Evolutionary conservation across 2,329 filamentous ascomycete species (phyloP), one percentile per base, ranked within the genome.

Genomic region (Graphiopsis chlorocephala): DNA sequence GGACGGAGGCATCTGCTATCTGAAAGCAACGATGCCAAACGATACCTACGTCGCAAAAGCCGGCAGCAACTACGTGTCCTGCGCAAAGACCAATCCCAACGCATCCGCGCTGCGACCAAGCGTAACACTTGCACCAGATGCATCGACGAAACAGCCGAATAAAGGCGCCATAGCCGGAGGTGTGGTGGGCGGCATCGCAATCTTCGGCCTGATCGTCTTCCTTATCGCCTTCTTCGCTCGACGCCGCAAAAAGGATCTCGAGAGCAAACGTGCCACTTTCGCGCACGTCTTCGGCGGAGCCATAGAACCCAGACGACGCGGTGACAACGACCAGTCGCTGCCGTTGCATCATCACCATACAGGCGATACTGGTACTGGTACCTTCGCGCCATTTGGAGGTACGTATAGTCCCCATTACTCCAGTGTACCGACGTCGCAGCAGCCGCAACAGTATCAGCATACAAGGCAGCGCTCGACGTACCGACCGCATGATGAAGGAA

Each of bases 351-450:
- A 64, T 29, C 69, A 71, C n/a, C 61, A 66, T 7, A 23, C n/a
- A 12, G 68, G 65, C 12, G 73, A 70, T 55, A 72, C 70, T 2
- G 61, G 68, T 5, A 66, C 73, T 35, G 70, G 74, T 53, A 64
- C 71, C 17, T 74, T 72, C 58, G 68, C 68, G 42, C 66, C 70
- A 23, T 68, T 68, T 61, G 73, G 71, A 72, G 73, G 73, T 74
- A 66, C 69, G 72, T 68, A 64, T 48, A 64, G 66, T 33, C 52
- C 64, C 26, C 52, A 64, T 38, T 64, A 56, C 38, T 63, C 69
- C 67, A 62, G 65, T 67, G 57, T 68, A 70, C 58, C 69, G 71
- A 48, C 65, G 69, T 67, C 69, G 71, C 62, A 72, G 69, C 65
- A 68, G 71, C 57, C 71, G 42, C 53, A 48, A 14, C 12, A 20